A percentile compares a stretch with the other conserved stretches of the same genome.
Conservation (phyloP, 352 stramenopile genomes). For the Phytophthora idaei region DNA sequence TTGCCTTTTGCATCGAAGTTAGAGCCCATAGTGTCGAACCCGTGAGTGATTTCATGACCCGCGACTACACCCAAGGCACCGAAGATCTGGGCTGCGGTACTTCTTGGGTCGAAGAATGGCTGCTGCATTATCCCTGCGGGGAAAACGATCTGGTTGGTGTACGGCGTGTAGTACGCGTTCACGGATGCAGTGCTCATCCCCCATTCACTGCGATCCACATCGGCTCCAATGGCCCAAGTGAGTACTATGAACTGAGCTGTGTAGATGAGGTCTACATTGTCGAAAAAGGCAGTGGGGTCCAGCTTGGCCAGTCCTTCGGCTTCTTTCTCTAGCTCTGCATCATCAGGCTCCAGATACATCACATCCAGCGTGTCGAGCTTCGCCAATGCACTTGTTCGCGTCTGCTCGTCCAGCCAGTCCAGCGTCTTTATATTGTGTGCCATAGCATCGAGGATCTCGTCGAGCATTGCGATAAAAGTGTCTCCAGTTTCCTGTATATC, state of each 20-base stretch:
- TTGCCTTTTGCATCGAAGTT: slow-evolving; percentile 89
- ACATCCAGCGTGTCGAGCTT: slow-evolving; percentile 69
- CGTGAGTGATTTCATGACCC: slow-evolving; percentile 95
- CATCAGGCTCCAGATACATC: slow-evolving; percentile 31
- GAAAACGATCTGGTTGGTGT: slow-evolving; percentile 92
- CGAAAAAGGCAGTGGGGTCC: slow-evolving; percentile 47
- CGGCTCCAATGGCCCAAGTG: slow-evolving; percentile 39
- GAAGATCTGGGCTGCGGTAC: slow-evolving; percentile 89
- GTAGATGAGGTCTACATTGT: slow-evolving; percentile 52
- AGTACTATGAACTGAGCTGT: slow-evolving; percentile 29
- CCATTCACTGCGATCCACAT: slow-evolving; percentile 74
- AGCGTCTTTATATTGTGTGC: slow-evolving; percentile 79
- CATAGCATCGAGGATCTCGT: slow-evolving; percentile 81
- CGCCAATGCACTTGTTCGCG: slow-evolving; percentile 67
- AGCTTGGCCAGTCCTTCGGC: slow-evolving; percentile 38
- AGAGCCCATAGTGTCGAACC: slow-evolving; percentile 91
- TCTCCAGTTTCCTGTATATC: slow-evolving; percentile 64
- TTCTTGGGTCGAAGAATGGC: slow-evolving; percentile 89
- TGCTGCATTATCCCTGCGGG: slow-evolving; percentile 93
- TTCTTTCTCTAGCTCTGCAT: slow-evolving; percentile 47
- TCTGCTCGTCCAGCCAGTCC: slow-evolving; percentile 89
- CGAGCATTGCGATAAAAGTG: slow-evolving; percentile 78
- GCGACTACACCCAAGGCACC: slow-evolving; percentile 91
- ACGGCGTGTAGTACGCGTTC: slow-evolving; percentile 85
- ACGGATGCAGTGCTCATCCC: slow-evolving; percentile 90